phyloP scores from a whole-genome alignment of 2,329 filamentous ascomycete genomes.

The Paecilomyces dactylethromorphus region DNA sequence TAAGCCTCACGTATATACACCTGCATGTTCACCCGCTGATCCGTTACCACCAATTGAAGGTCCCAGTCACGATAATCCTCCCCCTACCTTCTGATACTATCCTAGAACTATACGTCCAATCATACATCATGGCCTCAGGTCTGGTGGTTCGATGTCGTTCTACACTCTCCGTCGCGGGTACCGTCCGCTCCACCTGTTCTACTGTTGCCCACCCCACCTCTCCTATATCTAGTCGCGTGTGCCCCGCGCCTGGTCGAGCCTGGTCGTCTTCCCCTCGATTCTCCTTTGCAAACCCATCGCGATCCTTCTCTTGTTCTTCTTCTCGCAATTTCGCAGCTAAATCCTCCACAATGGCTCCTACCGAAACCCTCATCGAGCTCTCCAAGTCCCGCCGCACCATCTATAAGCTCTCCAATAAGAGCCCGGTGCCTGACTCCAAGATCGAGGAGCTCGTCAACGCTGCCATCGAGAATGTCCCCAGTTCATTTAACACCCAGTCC shows the following conservation, averaged over 20 bases:
- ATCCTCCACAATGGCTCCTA: slow-evolving; percentile 5
- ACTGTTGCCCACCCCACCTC: not conserved
- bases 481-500: slow-evolving; percentile 83
- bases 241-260: not conserved
- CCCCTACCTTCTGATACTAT: not conserved
- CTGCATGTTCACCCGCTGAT: not conserved
- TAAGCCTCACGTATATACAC: not conserved
- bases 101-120: not conserved
- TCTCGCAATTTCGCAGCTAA: slow-evolving; percentile 3
- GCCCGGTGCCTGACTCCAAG: slow-evolving; percentile 28
- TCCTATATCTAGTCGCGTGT: slow-evolving; percentile 5
- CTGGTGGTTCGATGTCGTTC: not conserved
- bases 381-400: slow-evolving; percentile 29
- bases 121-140: not conserved
- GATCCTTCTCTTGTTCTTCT: slow-evolving; percentile 1
- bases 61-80: not conserved
- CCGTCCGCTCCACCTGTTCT: not conserved
- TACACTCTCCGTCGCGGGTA: not conserved
- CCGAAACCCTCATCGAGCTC: slow-evolving; percentile 21
- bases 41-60: not conserved
- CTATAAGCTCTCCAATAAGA: slow-evolving; percentile 28
- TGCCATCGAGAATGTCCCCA: slow-evolving; percentile 63
- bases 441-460: slow-evolving; percentile 31
- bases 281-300: not conserved
- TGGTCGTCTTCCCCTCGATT: not conserved